Base-by-base conservation (phyloP, 139 green algal species). In the Dunaliella primolecta region DNA sequence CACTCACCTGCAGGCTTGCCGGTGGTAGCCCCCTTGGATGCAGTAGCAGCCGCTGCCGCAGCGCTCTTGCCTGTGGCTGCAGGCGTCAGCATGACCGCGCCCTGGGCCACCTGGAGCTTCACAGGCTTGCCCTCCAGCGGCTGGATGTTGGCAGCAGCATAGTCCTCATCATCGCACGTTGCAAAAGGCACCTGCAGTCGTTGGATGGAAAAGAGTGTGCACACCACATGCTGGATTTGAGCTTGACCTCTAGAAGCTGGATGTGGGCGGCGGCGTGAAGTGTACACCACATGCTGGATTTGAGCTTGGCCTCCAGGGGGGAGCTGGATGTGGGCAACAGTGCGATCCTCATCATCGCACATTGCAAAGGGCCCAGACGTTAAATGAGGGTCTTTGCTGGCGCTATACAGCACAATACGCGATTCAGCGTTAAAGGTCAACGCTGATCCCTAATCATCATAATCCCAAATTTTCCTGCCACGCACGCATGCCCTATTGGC, bases 401-500 rank as follows among this genome's bases (percentile, higher is more conserved):
- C n/a, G n/a, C n/a, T n/a, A n/a, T n/a, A n/a, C n/a, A n/a, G n/a
- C n/a, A n/a, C n/a, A n/a, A n/a, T n/a, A n/a, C n/a, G n/a, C n/a
- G n/a, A n/a, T n/a, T n/a, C n/a, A n/a, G n/a, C n/a, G n/a, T n/a
- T n/a, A n/a, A n/a, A n/a, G n/a, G n/a, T n/a, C n/a, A n/a, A n/a
- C n/a, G n/a, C n/a, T n/a, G n/a, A n/a, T n/a, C n/a, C n/a, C n/a
- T n/a, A n/a, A n/a, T n/a, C n/a, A n/a, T n/a, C n/a, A n/a, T n/a
- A 1, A 2, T 25, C 87, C 80, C 84, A 91, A 84, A 83, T 84
- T 46, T 89, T 98, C 96, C 92, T 99, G 97, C 20, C 97, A 83
- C 0, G 97, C 95, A 7, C 97, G 90, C 81, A 99, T 95, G 23
- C 94, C 97, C 56, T 99, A 91, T 85, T 99, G 97, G 78, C 85